Conservation (phyloP, 2,329 filamentous ascomycete species). For the Albifimbria verrucaria region DNA sequence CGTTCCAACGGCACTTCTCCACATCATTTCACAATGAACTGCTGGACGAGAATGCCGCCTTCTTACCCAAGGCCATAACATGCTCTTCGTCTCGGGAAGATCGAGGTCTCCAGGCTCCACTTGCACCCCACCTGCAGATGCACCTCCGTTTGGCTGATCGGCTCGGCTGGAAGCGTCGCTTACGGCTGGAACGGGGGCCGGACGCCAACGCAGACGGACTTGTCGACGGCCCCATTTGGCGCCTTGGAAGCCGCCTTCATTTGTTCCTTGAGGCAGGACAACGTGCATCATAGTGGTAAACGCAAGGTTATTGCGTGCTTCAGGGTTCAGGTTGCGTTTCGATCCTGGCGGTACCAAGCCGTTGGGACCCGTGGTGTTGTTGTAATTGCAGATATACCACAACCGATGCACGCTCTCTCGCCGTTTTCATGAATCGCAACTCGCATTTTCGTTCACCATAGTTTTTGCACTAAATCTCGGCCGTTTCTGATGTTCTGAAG, state of each 20-base stretch:
- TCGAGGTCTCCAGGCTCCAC: too few species aligned
- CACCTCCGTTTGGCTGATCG: background rate
- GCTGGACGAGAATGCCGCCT: background rate
- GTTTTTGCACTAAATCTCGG: background rate
- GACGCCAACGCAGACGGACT: background rate
- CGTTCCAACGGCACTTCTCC: background rate
- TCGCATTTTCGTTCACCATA: background rate
- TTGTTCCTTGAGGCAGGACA: background rate
- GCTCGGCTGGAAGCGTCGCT: background rate
- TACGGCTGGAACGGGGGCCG: background rate
- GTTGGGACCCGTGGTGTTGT: background rate
- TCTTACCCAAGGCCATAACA: too few species aligned
- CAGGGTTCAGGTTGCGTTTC: background rate
- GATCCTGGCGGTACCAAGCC: background rate
- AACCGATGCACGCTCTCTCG: background rate
- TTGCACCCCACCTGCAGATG: background rate
- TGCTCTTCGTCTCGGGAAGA: too few species aligned
- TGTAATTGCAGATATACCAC: background rate
- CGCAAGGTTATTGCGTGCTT: background rate
- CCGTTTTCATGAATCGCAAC: background rate
- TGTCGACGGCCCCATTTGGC: background rate
- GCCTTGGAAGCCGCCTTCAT: background rate
- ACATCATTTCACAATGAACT: background rate
- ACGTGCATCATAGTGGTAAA: background rate
- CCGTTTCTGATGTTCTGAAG: background rate